phyloP scores from a whole-genome alignment of 2,329 filamentous ascomycete species.

The Fulvia fulva region DNA sequence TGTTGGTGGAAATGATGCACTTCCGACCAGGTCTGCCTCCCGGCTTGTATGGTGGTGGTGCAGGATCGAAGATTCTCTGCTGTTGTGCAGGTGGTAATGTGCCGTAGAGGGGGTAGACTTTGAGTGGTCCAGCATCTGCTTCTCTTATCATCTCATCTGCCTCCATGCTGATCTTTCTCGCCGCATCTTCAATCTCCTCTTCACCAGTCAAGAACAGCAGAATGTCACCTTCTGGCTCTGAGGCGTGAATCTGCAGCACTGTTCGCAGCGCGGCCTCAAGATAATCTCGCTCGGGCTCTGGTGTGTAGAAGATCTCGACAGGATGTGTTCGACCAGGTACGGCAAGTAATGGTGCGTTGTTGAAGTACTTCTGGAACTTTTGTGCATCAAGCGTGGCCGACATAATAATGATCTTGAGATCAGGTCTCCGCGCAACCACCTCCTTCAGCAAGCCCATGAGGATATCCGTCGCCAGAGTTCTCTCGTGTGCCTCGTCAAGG shows the following conservation, averaged over 20 bases:
- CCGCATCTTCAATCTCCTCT: constrained; percentile 96
- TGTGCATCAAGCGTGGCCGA: constrained; percentile 95
- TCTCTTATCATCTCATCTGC: constrained; percentile 88
- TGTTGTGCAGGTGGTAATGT: constrained; percentile 89
- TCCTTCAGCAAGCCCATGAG: constrained; percentile 95
- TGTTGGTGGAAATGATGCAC: constrained; percentile 92
- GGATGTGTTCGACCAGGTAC: constrained; percentile 94
- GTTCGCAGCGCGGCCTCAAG: constrained; percentile 93
- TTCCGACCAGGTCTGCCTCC: constrained; percentile 89
- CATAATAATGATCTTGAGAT: constrained; percentile 98
- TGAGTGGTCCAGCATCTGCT: constrained; percentile 83
- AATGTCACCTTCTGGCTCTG: constrained; percentile 87
- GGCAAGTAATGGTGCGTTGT: constrained; percentile 84
- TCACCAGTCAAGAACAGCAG: constrained; percentile 94
- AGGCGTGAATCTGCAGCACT: constrained; percentile 92
- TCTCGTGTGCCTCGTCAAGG: constrained; percentile 96
- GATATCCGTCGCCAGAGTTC: constrained; percentile 94
- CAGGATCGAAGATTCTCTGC: constrained; percentile 79
- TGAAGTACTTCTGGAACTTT: constrained; percentile 98
- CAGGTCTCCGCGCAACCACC: constrained; percentile 72
- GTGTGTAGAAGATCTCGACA: constrained; percentile 98
- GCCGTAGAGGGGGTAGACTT: constrained; percentile 90
- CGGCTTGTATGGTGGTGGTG: constrained; percentile 66
- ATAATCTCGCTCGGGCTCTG: constrained; percentile 92
- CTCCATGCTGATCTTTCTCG: constrained; percentile 85